Conservation (phyloP, 768 basidiomycete species). For the Phaffia australis region DNA sequence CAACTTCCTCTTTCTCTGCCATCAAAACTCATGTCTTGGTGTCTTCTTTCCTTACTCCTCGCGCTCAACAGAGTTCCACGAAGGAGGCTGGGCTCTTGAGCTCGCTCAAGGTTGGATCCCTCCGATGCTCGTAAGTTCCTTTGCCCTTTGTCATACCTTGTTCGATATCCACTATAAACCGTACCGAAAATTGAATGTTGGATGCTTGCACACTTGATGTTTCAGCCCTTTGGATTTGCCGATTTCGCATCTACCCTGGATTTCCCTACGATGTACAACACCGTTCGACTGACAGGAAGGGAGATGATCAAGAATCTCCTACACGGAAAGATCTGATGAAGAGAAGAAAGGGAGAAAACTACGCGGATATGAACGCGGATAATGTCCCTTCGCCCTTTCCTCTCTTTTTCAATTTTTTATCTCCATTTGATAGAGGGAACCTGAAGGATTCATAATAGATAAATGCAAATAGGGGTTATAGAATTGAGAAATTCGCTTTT, state of each 20-base stretch:
- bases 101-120: conserved; percentile 99
- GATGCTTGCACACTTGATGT: too few relatives aligned
- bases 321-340: conserved; percentile 65
- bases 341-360: not conserved
- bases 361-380: not conserved
- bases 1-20: not conserved
- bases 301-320: conserved; percentile 75
- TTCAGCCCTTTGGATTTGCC: conserved; percentile 75
- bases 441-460: too few relatives aligned
- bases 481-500: too few relatives aligned
- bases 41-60: not conserved
- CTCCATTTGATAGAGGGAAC: too few relatives aligned
- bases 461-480: too few relatives aligned
- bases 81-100: conserved; percentile 91
- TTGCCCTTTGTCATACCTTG: too few relatives aligned
- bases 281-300: conserved; percentile 61
- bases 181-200: too few relatives aligned
- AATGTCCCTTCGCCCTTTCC: not conserved
- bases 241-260: conserved; percentile 89
- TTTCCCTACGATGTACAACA: conserved; percentile 66
- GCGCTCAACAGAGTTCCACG: conserved; percentile 55
- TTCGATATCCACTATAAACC: not conserved
- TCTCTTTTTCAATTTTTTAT: not conserved
- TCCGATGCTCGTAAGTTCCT: conserved; percentile 10
- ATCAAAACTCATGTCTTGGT: not conserved